phyloP scores from a whole-genome alignment of 1,284 basidiomycete genomes.

The Exobasidium cylindrosporum region DNA sequence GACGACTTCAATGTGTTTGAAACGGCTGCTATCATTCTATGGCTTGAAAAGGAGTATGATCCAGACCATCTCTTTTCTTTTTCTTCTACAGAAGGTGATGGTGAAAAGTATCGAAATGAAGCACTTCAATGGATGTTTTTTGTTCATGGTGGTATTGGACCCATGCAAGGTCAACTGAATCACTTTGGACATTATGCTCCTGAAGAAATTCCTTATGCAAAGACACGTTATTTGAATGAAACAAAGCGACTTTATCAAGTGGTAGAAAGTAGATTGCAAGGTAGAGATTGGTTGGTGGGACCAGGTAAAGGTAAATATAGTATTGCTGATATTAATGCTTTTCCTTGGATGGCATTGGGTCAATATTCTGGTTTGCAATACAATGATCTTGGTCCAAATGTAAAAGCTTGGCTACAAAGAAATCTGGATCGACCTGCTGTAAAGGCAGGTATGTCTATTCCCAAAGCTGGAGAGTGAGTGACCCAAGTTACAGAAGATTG shows the following conservation, averaged over 20 bases:
- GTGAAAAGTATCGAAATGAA: slow-evolving; percentile 29
- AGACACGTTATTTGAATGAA: slow-evolving; percentile 35
- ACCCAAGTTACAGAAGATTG: too few relatives aligned
- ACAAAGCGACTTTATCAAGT: slow-evolving; percentile 34
- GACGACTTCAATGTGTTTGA: slow-evolving; percentile 25
- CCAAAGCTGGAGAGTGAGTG: neutral
- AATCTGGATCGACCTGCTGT: neutral
- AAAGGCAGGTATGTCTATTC: neutral
- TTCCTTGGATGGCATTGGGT: slow-evolving; percentile 24
- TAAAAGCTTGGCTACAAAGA: neutral
- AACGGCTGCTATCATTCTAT: slow-evolving; percentile 43
- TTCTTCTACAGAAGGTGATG: slow-evolving; percentile 29
- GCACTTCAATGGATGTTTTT: slow-evolving; percentile 35
- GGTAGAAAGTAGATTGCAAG: slow-evolving; percentile 30
- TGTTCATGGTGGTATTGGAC: slow-evolving; percentile 22
- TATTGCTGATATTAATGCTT: slow-evolving; percentile 36
- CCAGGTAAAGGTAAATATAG: slow-evolving; percentile 39
- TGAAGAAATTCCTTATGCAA: slow-evolving; percentile 35
- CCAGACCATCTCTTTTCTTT: slow-evolving; percentile 34
- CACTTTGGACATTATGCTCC: slow-evolving; percentile 35
- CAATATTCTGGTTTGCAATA: neutral
- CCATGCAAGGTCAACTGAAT: slow-evolving; percentile 42
- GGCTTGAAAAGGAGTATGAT: slow-evolving; percentile 44
- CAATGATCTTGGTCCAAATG: neutral
- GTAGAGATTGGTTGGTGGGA: slow-evolving; percentile 39